phyloP scores from a whole-genome alignment of 345 rosid genomes.

The Pugionium dolabratum region DNA sequence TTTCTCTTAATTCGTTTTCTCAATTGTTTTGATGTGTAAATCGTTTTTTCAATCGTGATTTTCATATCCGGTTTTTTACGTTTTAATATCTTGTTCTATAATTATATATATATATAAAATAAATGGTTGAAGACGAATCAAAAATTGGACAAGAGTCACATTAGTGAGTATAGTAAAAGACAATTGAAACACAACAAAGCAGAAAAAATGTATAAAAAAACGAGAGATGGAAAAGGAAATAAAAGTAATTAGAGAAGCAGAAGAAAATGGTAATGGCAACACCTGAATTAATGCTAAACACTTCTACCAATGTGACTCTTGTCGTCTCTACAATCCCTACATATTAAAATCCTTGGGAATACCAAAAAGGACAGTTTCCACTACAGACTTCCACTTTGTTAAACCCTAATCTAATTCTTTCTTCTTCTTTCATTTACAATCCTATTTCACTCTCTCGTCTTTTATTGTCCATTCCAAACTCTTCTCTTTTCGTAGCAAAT shows the following conservation, averaged over 20 bases:
- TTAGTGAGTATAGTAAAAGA: constrained; percentile 25
- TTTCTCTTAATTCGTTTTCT: too few relatives aligned
- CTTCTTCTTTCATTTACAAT: not conserved
- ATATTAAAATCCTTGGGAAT: not conserved
- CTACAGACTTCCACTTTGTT: not conserved
- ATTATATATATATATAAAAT: too few relatives aligned
- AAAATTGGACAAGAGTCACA: constrained; percentile 19
- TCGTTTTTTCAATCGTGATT: too few relatives aligned
- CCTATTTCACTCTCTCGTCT: not conserved
- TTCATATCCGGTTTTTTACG: too few relatives aligned
- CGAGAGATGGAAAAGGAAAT: constrained; percentile 27
- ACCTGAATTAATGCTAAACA: constrained; percentile 39
- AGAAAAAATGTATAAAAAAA: not conserved
- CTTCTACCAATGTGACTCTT: constrained; percentile 19
- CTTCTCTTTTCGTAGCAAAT: too few relatives aligned
- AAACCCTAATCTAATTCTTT: not conserved
- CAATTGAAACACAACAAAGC: constrained; percentile 31
- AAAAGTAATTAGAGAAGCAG: constrained; percentile 31
- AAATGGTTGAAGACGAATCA: not conserved
- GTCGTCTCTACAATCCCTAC: constrained; percentile 20
- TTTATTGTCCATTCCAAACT: not conserved
- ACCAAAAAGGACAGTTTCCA: constrained; percentile 17
- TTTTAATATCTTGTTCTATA: too few relatives aligned
- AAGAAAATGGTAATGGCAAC: constrained; percentile 24
- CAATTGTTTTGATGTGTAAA: too few relatives aligned